phyloP scores from a whole-genome alignment of 164 flowering plant species.

The Tinospora cordifolia region DNA sequence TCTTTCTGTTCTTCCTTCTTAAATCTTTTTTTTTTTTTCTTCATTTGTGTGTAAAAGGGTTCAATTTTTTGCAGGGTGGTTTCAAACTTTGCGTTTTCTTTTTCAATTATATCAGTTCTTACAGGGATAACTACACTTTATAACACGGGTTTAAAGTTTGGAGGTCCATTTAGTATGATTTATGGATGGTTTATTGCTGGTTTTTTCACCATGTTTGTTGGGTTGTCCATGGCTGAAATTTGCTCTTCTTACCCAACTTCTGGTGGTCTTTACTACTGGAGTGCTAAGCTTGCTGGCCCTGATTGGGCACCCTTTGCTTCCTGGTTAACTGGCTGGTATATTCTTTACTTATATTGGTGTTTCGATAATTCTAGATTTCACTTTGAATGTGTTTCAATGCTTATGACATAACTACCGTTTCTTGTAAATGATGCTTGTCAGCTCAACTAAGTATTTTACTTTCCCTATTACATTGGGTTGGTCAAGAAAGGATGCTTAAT shows the following conservation, averaged over 20 bases:
- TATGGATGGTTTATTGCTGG: constrained; percentile 66
- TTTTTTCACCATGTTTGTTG: constrained; percentile 46
- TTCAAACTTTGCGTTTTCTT: constrained; percentile 55
- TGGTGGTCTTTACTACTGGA: constrained; percentile 78
- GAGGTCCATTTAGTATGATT: constrained; percentile 53
- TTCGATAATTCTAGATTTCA: no score
- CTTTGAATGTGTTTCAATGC: no score
- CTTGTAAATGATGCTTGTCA: no score
- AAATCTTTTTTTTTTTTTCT: background rate
- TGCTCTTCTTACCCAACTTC: constrained; percentile 76
- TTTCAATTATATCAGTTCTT: constrained; percentile 56
- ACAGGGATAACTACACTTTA: constrained; percentile 60
- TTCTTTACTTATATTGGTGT: background rate
- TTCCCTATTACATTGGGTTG: no score
- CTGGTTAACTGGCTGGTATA: constrained; percentile 62
- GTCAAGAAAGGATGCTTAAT: no score
- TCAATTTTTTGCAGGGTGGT: constrained; percentile 22
- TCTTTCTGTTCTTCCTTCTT: background rate
- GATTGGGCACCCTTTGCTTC: constrained; percentile 52
- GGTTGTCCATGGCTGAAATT: constrained; percentile 70
- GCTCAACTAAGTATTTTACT: no score
- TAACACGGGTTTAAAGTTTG: constrained; percentile 49
- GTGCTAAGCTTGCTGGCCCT: constrained; percentile 47
- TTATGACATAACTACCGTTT: no score
- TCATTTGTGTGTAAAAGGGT: background rate